Evolutionary conservation across 108 stramenopile genomes (phyloP).

Genomic region (Thalassiosira profunda): DNA sequence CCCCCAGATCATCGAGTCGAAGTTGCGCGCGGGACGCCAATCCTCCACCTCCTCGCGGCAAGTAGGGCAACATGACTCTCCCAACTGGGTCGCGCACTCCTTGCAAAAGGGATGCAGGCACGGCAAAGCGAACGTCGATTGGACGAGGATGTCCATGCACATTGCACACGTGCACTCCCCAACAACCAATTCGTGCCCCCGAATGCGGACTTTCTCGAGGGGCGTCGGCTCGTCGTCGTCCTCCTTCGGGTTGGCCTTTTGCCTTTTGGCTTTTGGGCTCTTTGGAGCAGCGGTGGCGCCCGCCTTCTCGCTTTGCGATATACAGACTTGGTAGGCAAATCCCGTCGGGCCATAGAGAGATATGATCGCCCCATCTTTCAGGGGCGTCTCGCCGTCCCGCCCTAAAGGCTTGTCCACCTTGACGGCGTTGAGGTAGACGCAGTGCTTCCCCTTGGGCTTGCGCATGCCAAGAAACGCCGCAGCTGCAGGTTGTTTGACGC

Average conservation of each 20-base stretch:
- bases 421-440: constrained; percentile 10
- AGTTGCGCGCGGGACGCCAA: constrained; percentile 37
- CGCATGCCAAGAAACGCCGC: constrained; percentile 28
- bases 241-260: neutral
- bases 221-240: neutral
- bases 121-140: constrained; percentile 32
- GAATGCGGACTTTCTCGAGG: constrained; percentile 14
- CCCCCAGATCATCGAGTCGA: constrained; percentile 31
- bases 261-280: constrained; percentile 9
- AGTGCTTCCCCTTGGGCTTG: constrained; percentile 8
- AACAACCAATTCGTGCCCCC: constrained; percentile 13
- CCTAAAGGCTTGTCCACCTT: constrained; percentile 10
- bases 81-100: constrained; percentile 25
- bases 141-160: constrained; percentile 41
- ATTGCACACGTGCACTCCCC: constrained; percentile 23
- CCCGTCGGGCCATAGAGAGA: constrained; percentile 10
- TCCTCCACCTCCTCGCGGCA: constrained; percentile 27
- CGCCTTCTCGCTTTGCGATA: constrained; percentile 5
- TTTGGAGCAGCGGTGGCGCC: neutral
- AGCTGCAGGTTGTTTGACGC: neutral
- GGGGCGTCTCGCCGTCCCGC: neutral
- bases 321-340: constrained; percentile 19
- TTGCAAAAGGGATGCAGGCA: constrained; percentile 35
- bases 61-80: constrained; percentile 10
- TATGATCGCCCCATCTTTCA: constrained; percentile 26